phyloP scores from a whole-genome alignment of 169 alveolate genomes.

The Cryptosporidium baileyi region DNA sequence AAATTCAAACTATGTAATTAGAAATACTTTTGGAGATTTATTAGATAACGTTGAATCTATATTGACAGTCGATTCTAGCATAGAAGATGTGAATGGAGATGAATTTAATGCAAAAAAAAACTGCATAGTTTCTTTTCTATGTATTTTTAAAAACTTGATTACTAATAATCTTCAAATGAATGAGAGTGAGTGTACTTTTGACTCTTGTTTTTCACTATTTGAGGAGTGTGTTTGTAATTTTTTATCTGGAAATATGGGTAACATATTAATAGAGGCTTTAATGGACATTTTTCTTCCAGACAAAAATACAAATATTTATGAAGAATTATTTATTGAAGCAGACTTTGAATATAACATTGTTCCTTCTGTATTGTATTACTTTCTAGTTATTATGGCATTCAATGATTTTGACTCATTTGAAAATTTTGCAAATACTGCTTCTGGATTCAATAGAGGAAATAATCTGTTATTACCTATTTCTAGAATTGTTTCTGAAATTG shows the following conservation, averaged over 20 bases:
- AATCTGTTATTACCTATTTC: conserved; percentile 16
- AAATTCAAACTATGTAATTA: not conserved
- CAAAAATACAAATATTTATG: not conserved
- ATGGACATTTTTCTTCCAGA: conserved; percentile 32
- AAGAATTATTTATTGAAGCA: not conserved
- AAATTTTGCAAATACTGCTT: not conserved
- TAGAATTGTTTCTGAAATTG: conserved; percentile 21
- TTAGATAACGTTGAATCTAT: not conserved
- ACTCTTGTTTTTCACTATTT: not conserved
- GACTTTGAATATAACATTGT: not conserved
- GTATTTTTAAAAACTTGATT: not conserved
- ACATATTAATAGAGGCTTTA: not conserved
- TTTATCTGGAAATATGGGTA: not conserved
- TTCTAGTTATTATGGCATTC: not conserved
- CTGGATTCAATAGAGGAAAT: not conserved
- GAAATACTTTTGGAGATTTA: not conserved
- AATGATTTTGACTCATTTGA: not conserved
- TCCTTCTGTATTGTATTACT: not conserved
- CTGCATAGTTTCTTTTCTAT: not conserved
- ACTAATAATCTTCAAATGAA: not conserved
- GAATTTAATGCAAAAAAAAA: not conserved
- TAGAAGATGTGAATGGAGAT: not conserved
- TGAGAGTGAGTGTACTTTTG: not conserved
- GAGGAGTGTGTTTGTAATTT: conserved; percentile 38
- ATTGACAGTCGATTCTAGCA: not conserved